A percentile compares a stretch with the other conserved stretches of the same genome.
phyloP scores from a whole-genome alignment of 352 stramenopile genomes.

The Phytophthora europaea region DNA sequence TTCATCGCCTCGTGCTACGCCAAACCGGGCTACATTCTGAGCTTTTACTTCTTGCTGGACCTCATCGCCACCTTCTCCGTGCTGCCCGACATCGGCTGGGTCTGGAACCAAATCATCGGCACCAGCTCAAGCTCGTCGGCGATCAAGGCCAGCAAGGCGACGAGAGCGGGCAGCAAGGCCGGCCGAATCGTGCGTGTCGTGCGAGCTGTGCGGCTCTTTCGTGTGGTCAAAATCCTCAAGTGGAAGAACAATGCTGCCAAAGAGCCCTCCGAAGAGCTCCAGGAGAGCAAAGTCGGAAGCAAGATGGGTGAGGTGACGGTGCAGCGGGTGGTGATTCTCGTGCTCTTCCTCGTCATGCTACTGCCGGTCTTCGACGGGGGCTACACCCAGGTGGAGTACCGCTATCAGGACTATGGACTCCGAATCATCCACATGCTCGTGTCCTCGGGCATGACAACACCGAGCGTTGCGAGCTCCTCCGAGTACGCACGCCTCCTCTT shows the following conservation, averaged over 20 bases:
- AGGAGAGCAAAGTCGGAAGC: constrained; percentile 91
- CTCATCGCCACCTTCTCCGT: constrained; percentile 89
- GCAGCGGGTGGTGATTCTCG: constrained; percentile 89
- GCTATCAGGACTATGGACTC: constrained; percentile 89
- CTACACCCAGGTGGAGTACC: constrained; percentile 81
- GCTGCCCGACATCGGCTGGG: constrained; percentile 86
- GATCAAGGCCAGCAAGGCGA: constrained; percentile 78
- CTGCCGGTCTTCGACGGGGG: constrained; percentile 89
- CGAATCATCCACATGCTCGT: constrained; percentile 79
- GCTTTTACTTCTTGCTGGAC: constrained; percentile 94
- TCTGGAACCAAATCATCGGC: constrained; percentile 82
- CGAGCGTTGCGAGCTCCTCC: constrained; percentile 34
- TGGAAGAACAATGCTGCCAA: constrained; percentile 82
- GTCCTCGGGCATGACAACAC: constrained; percentile 55
- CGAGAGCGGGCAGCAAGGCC: constrained; percentile 78
- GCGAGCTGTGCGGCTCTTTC: constrained; percentile 83
- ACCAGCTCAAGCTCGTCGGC: constrained; percentile 59
- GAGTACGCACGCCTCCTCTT: constrained; percentile 71
- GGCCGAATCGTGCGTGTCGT: constrained; percentile 90
- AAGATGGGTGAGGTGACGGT: constrained; percentile 92
- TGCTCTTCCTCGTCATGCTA: constrained; percentile 91
- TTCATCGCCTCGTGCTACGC: constrained; percentile 83
- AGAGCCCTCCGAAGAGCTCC: constrained; percentile 35
- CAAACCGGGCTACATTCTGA: constrained; percentile 83
- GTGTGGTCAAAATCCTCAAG: constrained; percentile 90